Base-by-base conservation (phyloP, 805 yeast species). In the Hanseniaspora mollemarum region DNA sequence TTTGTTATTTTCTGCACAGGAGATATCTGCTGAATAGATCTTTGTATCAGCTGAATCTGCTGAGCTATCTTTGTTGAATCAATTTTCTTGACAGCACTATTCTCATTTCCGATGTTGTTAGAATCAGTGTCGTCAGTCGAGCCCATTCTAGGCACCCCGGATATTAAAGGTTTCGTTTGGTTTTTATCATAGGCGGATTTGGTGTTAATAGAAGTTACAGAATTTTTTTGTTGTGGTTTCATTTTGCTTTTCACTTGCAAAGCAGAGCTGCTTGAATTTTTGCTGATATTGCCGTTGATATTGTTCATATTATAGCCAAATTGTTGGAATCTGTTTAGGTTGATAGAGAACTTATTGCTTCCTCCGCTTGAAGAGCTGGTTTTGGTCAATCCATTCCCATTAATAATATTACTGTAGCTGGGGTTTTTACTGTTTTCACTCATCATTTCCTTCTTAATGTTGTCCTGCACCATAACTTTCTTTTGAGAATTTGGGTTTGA, bases 51-150 rank as follows among this genome's bases (percentile, higher is more conserved):
- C 10, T 37, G 38, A 4, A 46, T 10, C 29, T 26, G 54, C 6
- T 25, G 35, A 33, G 39, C 38, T 54, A n/a, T 41, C n/a, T 36
- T 28, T 8, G 28, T 45, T 41, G n/a, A 45, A 24, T 40, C 39
- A 16, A 36, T 19, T 4, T 36, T 12, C 13, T 36, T 19, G 8
- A 13, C 8, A 4, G 4, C 16, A 10, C 16, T n/a, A n/a, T 33
- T 18, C 6, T 36, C 18, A 36, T 13, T 36, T 28, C 31, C 31
- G 31, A 9, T 28, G 31, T 28, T 28, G n/a, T 32, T 9, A 6
- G 13, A 6, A 32, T 32, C 36, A 32, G 7, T 32, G 9, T 15
- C 24, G 24, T 36, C 39, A 18, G 24, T 36, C 9, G 7, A 4
- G 8, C 19, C 6, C 24, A 18, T 36, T n/a, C 12, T 18, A n/a